Conservation (phyloP, 2,329 filamentous ascomycete genomes). For the Polytolypa hystricis region DNA sequence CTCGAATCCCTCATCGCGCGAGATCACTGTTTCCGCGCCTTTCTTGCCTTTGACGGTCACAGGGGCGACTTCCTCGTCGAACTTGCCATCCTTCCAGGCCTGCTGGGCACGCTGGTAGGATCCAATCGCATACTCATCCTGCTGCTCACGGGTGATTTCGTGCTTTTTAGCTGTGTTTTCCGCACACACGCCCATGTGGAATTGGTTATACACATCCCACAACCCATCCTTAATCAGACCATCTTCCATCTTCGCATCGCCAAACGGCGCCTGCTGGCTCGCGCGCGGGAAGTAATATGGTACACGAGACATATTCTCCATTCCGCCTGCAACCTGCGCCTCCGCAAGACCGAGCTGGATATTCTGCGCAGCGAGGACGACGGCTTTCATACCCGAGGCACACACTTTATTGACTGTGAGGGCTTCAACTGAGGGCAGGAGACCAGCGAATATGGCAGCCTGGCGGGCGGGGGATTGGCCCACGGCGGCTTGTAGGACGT, state of each 20-base stretch:
- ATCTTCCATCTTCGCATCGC: slow-evolving; percentile 78
- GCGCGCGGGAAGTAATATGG: slow-evolving; percentile 82
- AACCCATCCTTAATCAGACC: slow-evolving; percentile 89
- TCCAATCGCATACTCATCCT: slow-evolving; percentile 82
- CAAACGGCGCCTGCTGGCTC: slow-evolving; percentile 74
- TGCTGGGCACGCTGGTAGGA: slow-evolving; percentile 83
- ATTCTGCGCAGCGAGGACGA: slow-evolving; percentile 80
- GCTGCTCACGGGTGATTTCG: slow-evolving; percentile 66
- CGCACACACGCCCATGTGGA: slow-evolving; percentile 97
- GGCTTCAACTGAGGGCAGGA: slow-evolving; percentile 71
- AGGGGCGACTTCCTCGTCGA: slow-evolving; percentile 80
- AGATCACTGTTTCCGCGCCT: slow-evolving; percentile 66
- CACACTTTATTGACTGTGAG: slow-evolving; percentile 98
- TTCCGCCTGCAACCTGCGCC: slow-evolving; percentile 83
- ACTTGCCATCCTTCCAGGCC: slow-evolving; percentile 72
- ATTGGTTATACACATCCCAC: slow-evolving; percentile 91
- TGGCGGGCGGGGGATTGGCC: slow-evolving; percentile 90
- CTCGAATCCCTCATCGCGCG: slow-evolving; percentile 79
- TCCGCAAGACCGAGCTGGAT: slow-evolving; percentile 86
- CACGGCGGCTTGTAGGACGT: slow-evolving; percentile 72
- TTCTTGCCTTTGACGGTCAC: slow-evolving; percentile 79
- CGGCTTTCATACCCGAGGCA: slow-evolving; percentile 86
- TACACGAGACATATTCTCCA: slow-evolving; percentile 95
- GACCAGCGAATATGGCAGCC: slow-evolving; percentile 76
- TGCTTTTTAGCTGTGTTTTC: slow-evolving; percentile 89